These are phyloP conservation scores for Mycena capillaripes DNA, from an alignment of 768 basidiomycete genomes.

Conservation along the genomic window DNA sequence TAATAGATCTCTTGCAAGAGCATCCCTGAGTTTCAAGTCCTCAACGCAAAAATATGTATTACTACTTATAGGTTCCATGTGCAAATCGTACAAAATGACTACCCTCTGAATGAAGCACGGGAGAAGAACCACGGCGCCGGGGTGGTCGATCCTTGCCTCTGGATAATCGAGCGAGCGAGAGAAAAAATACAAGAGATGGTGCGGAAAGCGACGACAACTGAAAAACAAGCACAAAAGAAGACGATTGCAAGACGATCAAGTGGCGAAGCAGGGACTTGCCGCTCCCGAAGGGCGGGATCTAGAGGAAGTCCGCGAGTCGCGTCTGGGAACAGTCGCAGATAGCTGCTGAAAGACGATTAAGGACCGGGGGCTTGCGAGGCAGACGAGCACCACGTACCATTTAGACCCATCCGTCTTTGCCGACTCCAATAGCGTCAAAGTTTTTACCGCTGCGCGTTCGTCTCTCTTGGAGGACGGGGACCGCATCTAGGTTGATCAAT, in stretches of 20 bases:
- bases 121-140: not conserved
- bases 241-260: slow-evolving; percentile 15
- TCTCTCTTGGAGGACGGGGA: slow-evolving; percentile 78
- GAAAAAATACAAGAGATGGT: slow-evolving; percentile 29
- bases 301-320: slow-evolving; percentile 8
- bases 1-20: not conserved
- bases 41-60: slow-evolving; percentile 12
- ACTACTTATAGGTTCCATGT: slow-evolving; percentile 21
- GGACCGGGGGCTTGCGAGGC: slow-evolving; percentile 42
- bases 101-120: slow-evolving; percentile 5
- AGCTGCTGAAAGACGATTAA: slow-evolving; percentile 9
- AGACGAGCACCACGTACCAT: slow-evolving; percentile 53
- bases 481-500: slow-evolving; percentile 84
- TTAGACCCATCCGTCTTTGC: slow-evolving; percentile 84
- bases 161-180: slow-evolving; percentile 1
- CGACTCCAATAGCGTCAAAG: slow-evolving; percentile 86
- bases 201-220: slow-evolving; percentile 30
- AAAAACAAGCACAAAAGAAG: slow-evolving; percentile 23
- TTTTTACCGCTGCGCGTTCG: slow-evolving; percentile 88
- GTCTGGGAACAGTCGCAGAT: slow-evolving; percentile 2
- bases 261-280: slow-evolving; percentile 27
- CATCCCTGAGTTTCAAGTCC: not conserved
- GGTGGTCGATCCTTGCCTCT: slow-evolving; percentile 11
- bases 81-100: slow-evolving; percentile 18
- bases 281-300: slow-evolving; percentile 21